phyloP scores from a whole-genome alignment of 2,329 filamentous ascomycete genomes.

The Pyrenochaeta sp. region DNA sequence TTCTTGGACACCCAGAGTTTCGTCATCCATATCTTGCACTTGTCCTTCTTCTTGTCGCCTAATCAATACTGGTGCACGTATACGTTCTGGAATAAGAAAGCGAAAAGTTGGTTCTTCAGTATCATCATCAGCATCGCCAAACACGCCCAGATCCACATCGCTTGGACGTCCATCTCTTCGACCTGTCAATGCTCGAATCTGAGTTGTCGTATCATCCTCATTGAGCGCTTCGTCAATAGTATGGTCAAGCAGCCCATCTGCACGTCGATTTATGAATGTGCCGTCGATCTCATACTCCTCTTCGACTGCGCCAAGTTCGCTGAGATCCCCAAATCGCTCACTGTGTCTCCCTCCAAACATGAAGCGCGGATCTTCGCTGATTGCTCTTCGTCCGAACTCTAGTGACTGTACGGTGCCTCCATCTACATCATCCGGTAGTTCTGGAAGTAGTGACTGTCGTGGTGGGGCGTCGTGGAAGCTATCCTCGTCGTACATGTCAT shows the following conservation, averaged over 20 bases:
- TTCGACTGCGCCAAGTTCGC: constrained; percentile 46
- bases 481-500: constrained; percentile 55
- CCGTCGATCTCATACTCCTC: constrained; percentile 54
- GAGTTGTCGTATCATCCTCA: constrained; percentile 40
- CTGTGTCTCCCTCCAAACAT: constrained; percentile 59
- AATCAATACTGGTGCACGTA: constrained; percentile 31
- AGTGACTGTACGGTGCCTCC: constrained; percentile 59
- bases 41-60: constrained; percentile 18
- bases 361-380: constrained; percentile 50
- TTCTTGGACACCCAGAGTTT: constrained; percentile 35
- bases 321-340: constrained; percentile 61
- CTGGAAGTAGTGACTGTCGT: constrained; percentile 46
- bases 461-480: constrained; percentile 52
- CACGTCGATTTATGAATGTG: constrained; percentile 46
- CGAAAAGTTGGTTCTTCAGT: constrained; percentile 50
- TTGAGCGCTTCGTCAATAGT: constrained; percentile 45
- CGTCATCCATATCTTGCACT: constrained; percentile 10
- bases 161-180: constrained; percentile 39
- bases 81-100: constrained; percentile 48
- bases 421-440: constrained; percentile 47
- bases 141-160: constrained; percentile 43
- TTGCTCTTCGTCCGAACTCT: constrained; percentile 54
- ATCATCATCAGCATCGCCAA: constrained; percentile 44
- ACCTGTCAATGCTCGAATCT: constrained; percentile 42
- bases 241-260: constrained; percentile 50